phyloP scores from a whole-genome alignment of 257 asterid genomes.

The Fraxinus anomala region DNA sequence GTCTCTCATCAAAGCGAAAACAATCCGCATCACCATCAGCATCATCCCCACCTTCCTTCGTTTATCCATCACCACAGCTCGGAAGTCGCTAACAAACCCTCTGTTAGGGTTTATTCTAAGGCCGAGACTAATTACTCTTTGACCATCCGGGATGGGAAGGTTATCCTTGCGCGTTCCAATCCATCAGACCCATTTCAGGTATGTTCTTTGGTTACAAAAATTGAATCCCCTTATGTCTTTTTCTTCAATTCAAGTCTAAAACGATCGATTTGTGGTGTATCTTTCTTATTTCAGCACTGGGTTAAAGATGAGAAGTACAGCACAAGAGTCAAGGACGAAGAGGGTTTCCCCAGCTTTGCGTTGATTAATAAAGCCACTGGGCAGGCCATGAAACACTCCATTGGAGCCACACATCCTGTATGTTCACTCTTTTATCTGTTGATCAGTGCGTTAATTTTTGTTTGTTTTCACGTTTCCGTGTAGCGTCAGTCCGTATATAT shows the following conservation, averaged over 20 bases:
- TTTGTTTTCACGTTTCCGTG: not conserved
- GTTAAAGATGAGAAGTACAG: slow-evolving; percentile 63
- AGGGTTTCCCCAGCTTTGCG: slow-evolving; percentile 74
- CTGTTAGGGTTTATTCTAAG: slow-evolving; percentile 64
- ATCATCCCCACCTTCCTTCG: slow-evolving; percentile 41
- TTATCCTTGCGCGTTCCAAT: slow-evolving; percentile 61
- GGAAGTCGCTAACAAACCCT: slow-evolving; percentile 44
- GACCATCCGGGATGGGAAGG: slow-evolving; percentile 73
- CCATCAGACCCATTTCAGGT: slow-evolving; percentile 76
- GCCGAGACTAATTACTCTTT: slow-evolving; percentile 67
- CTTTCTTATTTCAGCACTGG: slow-evolving; percentile 60
- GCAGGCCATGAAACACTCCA: slow-evolving; percentile 70
- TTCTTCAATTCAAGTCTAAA: not conserved
- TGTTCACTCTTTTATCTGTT: slow-evolving; percentile 3
- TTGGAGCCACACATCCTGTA: slow-evolving; percentile 51
- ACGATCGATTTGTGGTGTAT: slow-evolving; percentile 1
- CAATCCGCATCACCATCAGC: slow-evolving; percentile 33
- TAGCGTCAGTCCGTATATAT: not conserved
- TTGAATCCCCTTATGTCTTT: not conserved
- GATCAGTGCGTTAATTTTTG: not conserved
- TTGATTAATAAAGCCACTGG: slow-evolving; percentile 76
- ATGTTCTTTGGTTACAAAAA: not conserved
- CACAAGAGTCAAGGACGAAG: slow-evolving; percentile 70
- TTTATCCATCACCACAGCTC: slow-evolving; percentile 21
- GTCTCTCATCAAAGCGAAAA: slow-evolving; percentile 10